Evolutionary conservation across 768 basidiomycete species (phyloP).

Genomic region (Cantharellus cinnabarinus): DNA sequence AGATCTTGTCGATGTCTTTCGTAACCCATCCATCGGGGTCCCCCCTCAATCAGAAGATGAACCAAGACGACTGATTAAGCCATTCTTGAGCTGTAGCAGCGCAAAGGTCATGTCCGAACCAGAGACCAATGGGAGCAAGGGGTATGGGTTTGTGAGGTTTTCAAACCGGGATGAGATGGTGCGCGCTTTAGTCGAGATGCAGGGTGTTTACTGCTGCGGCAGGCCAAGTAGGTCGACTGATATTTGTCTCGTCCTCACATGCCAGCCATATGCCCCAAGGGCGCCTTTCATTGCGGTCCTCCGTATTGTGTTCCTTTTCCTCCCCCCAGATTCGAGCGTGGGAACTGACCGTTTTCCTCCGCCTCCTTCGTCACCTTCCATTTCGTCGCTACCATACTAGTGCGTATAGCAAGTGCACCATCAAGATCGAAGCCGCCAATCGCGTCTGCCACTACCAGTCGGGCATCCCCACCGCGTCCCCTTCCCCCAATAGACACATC

Average conservation of each 20-base stretch:
- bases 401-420: too few relatives aligned
- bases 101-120: conserved; percentile 93
- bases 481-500: too few relatives aligned
- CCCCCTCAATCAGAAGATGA: conserved; percentile 46
- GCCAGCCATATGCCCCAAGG: background rate
- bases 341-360: too few relatives aligned
- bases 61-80: conserved; percentile 60
- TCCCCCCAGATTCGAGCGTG: background rate
- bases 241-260: background rate
- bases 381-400: too few relatives aligned
- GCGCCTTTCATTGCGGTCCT: background rate
- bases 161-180: conserved; percentile 77
- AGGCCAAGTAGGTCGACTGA: conserved; percentile 47
- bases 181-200: conserved; percentile 80
- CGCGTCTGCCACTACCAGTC: too few relatives aligned
- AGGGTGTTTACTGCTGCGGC: conserved; percentile 72
- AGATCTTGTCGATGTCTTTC: conserved; percentile 85
- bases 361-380: too few relatives aligned
- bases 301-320: background rate
- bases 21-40: conserved; percentile 71
- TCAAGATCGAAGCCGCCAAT: too few relatives aligned
- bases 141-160: conserved; percentile 88
- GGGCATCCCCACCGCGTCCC: too few relatives aligned
- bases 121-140: conserved; percentile 68
- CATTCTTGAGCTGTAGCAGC: conserved; percentile 82